Percentiles rank a stretch among this genome's conserved stretches.
Evolutionary conservation across 768 basidiomycete species (phyloP).

Genomic region (Russula sp.): DNA sequence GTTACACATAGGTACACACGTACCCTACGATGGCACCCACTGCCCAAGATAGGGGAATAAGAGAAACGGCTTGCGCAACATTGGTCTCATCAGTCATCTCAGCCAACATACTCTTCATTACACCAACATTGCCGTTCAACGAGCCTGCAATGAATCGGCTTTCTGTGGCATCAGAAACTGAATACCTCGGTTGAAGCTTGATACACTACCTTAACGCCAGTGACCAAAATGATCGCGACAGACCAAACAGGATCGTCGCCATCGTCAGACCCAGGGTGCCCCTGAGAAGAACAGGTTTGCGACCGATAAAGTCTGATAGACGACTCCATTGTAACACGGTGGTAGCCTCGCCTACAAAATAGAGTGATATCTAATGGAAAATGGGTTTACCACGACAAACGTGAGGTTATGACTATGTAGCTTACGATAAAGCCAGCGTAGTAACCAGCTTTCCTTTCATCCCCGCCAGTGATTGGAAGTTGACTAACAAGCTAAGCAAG

Average conservation of each 20-base stretch:
- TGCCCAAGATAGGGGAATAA: too few species aligned
- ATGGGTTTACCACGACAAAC: too few species aligned
- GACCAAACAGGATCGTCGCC: too few species aligned
- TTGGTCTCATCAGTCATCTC: too few species aligned
- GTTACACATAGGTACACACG: background rate
- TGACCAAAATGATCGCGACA: too few species aligned
- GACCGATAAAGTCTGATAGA: too few species aligned
- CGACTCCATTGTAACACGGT: too few species aligned
- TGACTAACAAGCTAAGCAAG: background rate
- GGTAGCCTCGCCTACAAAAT: too few species aligned
- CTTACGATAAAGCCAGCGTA: background rate
- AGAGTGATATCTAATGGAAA: too few species aligned
- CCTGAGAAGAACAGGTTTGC: too few species aligned
- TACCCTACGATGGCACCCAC: conserved; percentile 18
- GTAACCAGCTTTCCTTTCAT: background rate
- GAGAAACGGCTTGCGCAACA: conserved; percentile 34
- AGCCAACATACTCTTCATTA: conserved; percentile 36
- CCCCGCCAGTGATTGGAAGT: background rate
- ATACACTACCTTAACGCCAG: too few species aligned
- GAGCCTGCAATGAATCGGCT: conserved; percentile 3
- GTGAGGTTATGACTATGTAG: background rate
- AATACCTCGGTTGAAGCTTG: background rate
- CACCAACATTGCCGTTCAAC: conserved; percentile 1
- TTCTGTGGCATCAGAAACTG: background rate
- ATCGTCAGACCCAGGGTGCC: too few species aligned